Conservation (phyloP, 495 filamentous ascomycete genomes). For the Xylaria nigripes region DNA sequence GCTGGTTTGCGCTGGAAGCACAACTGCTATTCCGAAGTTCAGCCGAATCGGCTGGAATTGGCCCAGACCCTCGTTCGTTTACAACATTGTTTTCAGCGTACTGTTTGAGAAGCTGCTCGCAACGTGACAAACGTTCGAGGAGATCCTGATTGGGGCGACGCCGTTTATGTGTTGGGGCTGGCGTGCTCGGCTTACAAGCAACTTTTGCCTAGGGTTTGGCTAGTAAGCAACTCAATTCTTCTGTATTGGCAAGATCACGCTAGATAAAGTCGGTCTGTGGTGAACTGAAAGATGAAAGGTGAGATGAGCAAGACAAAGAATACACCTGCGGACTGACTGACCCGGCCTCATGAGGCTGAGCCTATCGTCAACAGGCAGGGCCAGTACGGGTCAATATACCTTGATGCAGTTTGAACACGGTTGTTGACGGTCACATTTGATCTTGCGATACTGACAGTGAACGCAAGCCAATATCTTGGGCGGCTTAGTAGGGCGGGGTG, state of each 20-base stretch:
- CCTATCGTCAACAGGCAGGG: not conserved
- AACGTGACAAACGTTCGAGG: slow-evolving; percentile 34
- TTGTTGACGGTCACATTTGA: slow-evolving; percentile 56
- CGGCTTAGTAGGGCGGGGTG: slow-evolving; percentile 4
- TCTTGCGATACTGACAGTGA: slow-evolving; percentile 53
- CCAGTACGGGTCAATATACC: slow-evolving; percentile 1
- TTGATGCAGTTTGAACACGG: slow-evolving; percentile 57
- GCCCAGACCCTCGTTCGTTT: not conserved
- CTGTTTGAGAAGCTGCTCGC: slow-evolving; percentile 34
- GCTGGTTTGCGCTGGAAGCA: not conserved
- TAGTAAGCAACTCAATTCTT: not conserved
- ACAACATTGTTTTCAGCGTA: slow-evolving; percentile 20
- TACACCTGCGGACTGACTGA: not conserved
- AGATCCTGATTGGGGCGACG: slow-evolving; percentile 36
- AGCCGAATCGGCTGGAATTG: not conserved
- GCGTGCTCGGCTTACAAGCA: slow-evolving; percentile 34
- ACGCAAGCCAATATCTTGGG: slow-evolving; percentile 31
- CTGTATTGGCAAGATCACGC: not conserved
- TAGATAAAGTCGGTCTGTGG: not conserved
- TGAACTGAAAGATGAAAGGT: not conserved
- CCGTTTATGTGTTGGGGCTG: slow-evolving; percentile 34
- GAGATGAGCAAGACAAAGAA: not conserved
- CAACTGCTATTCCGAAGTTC: not conserved
- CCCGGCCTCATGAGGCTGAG: not conserved
- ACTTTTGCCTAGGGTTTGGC: slow-evolving; percentile 27